Evolutionary conservation across 1,139 yeast species (phyloP).

Genomic region (Lodderomyces jiufengensis): DNA sequence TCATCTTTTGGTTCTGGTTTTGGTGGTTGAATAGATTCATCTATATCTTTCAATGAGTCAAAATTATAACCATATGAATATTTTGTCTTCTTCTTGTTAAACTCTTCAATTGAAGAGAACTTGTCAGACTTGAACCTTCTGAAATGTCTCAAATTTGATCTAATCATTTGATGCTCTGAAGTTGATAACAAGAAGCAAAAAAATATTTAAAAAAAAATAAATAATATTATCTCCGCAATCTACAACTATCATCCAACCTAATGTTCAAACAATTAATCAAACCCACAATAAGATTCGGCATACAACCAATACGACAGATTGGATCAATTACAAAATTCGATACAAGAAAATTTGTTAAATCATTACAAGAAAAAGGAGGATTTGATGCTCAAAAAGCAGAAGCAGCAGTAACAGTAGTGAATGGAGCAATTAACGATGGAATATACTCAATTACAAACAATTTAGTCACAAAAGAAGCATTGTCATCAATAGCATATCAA

Average conservation of each 20-base stretch:
- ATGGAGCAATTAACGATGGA: constrained; percentile 79
- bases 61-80: constrained; percentile 34
- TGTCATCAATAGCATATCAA: constrained; percentile 83
- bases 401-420: constrained; percentile 71
- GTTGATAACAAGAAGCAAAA: too few relatives aligned
- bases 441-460: constrained; percentile 70
- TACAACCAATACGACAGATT: constrained; percentile 14
- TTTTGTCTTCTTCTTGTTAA: constrained; percentile 35
- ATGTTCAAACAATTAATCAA: too few relatives aligned
- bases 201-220: neutral
- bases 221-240: neutral
- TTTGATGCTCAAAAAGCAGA: constrained; percentile 76
- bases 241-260: neutral
- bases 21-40: constrained; percentile 12
- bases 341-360: constrained; percentile 70
- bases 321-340: constrained; percentile 58
- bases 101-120: constrained; percentile 31
- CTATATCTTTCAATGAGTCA: constrained; percentile 25
- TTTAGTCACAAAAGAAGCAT: constrained; percentile 75
- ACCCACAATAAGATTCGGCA: too few relatives aligned
- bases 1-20: constrained; percentile 14
- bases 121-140: constrained; percentile 6
- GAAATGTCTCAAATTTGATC: neutral
- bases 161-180: neutral
- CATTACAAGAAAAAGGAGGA: constrained; percentile 63